phyloP scores from a whole-genome alignment of 1,284 basidiomycete genomes.

The Microbotryum intermedium region DNA sequence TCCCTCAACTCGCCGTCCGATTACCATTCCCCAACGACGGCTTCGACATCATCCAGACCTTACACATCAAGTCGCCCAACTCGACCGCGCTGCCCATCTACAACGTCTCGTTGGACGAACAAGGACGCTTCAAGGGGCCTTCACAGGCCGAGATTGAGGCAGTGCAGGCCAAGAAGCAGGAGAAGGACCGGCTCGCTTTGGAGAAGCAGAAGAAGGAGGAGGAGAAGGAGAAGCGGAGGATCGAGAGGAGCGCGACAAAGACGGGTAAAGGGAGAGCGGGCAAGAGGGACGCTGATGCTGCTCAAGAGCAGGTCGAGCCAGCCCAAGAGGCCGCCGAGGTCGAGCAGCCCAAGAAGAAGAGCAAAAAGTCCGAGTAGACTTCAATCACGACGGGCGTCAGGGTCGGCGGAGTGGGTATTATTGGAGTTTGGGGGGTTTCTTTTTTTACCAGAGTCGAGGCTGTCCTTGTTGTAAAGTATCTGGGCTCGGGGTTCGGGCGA shows the following conservation, averaged over 20 bases:
- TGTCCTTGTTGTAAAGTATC: too few relatives aligned
- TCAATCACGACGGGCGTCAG: too few relatives aligned
- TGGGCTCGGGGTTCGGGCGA: too few relatives aligned
- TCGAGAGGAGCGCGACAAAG: conserved; percentile 7
- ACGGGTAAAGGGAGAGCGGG: conserved; percentile 28
- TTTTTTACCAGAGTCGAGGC: too few relatives aligned
- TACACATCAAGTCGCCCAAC: conserved; percentile 83
- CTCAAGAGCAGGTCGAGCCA: conserved; percentile 1
- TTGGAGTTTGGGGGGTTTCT: too few relatives aligned
- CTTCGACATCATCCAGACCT: conserved; percentile 62
- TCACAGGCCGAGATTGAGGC: conserved; percentile 27
- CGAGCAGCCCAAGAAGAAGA: conserved; percentile 54
- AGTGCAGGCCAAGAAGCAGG: conserved; percentile 22
- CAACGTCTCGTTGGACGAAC: conserved; percentile 51
- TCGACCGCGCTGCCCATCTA: conserved; percentile 84
- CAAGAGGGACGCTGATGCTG: conserved; percentile 21
- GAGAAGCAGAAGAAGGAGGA: conserved; percentile 25
- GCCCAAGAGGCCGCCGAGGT: background rate
- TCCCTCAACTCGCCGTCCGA: conserved; percentile 63
- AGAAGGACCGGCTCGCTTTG: conserved; percentile 27
- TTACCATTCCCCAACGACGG: conserved; percentile 47
- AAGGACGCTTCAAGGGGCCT: conserved; percentile 35
- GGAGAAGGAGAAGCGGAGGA: conserved; percentile 40
- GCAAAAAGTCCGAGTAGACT: conserved; percentile 48
- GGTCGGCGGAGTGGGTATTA: background rate